Evolutionary conservation across 495 filamentous ascomycete species (phyloP).

Genomic region (Saxophila tyrrhenica): DNA sequence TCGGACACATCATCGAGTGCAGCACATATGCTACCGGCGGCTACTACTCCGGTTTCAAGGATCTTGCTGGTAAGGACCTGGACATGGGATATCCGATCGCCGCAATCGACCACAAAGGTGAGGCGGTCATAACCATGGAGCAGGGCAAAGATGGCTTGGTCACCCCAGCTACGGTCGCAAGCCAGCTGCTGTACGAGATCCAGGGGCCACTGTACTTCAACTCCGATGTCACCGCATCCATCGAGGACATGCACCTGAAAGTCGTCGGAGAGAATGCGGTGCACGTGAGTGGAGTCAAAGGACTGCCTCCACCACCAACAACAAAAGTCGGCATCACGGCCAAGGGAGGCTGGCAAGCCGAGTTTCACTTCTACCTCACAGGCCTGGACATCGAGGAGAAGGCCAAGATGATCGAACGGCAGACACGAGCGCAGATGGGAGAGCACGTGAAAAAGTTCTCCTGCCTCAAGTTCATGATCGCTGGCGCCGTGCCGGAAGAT

Average conservation of each 20-base stretch:
- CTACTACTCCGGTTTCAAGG: constrained; percentile 24
- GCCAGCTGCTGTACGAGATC: constrained; percentile 24
- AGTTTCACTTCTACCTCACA: constrained; percentile 25
- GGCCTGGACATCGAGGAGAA: constrained; percentile 26
- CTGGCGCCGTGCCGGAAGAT: constrained; percentile 11
- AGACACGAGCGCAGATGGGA: constrained; percentile 15
- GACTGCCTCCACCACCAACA: constrained; percentile 17
- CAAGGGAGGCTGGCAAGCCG: constrained; percentile 22
- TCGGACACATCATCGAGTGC: constrained; percentile 25
- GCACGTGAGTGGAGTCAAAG: constrained; percentile 14
- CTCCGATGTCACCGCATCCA: constrained; percentile 21
- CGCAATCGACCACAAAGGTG: constrained; percentile 16
- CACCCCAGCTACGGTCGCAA: constrained; percentile 12
- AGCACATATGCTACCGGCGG: constrained; percentile 18
- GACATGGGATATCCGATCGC: constrained; percentile 24
- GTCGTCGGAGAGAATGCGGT: constrained; percentile 18
- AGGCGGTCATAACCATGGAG: constrained; percentile 20
- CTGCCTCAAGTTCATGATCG: constrained; percentile 17
- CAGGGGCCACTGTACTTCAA: constrained; percentile 24
- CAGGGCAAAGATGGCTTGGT: constrained; percentile 15
- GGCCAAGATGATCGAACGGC: constrained; percentile 22
- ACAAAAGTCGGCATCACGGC: constrained; percentile 23
- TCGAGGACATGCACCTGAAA: constrained; percentile 14
- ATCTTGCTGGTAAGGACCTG: constrained; percentile 10
- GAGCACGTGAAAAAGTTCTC: constrained; percentile 6